Conservation (phyloP, 768 basidiomycete species). For the Rhizopogon sp. region DNA sequence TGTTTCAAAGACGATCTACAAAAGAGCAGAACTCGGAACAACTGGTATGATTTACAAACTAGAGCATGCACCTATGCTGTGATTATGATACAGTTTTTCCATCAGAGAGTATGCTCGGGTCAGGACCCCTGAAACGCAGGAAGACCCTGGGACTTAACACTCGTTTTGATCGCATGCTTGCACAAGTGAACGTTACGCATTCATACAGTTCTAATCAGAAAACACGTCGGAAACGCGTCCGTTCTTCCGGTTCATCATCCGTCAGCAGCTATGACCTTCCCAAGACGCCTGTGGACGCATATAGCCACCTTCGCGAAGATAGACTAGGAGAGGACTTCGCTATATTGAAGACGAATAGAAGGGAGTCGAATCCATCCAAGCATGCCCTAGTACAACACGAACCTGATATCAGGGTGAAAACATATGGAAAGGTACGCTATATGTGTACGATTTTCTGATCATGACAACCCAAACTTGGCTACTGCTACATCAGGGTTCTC, state of each 20-base stretch:
- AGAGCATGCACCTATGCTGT: too few species aligned
- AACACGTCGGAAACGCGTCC: slow-evolving; percentile 24
- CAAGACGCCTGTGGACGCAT: slow-evolving; percentile 37
- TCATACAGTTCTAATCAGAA: slow-evolving; percentile 16
- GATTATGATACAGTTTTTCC: background rate
- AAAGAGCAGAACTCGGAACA: background rate
- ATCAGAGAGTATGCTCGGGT: slow-evolving; percentile 3
- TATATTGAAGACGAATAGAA: slow-evolving; percentile 36
- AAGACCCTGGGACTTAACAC: slow-evolving; percentile 48
- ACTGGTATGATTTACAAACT: background rate
- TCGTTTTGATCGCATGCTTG: slow-evolving; percentile 65
- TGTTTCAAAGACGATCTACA: slow-evolving; percentile 8
- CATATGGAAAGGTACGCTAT: slow-evolving; percentile 22
- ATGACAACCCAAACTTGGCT: slow-evolving; percentile 8
- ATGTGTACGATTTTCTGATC: slow-evolving; percentile 15
- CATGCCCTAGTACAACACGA: background rate
- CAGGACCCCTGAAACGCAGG: slow-evolving; percentile 38
- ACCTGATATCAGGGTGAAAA: background rate
- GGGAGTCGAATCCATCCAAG: background rate
- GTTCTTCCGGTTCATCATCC: slow-evolving; percentile 42
- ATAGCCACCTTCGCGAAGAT: slow-evolving; percentile 26
- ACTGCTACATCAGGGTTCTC: slow-evolving; percentile 5
- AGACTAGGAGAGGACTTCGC: slow-evolving; percentile 37
- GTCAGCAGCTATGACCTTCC: slow-evolving; percentile 36
- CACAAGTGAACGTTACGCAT: slow-evolving; percentile 44